Base-by-base conservation (phyloP, 176 grass and related monocot genomes). In the Avena sativa region DNA sequence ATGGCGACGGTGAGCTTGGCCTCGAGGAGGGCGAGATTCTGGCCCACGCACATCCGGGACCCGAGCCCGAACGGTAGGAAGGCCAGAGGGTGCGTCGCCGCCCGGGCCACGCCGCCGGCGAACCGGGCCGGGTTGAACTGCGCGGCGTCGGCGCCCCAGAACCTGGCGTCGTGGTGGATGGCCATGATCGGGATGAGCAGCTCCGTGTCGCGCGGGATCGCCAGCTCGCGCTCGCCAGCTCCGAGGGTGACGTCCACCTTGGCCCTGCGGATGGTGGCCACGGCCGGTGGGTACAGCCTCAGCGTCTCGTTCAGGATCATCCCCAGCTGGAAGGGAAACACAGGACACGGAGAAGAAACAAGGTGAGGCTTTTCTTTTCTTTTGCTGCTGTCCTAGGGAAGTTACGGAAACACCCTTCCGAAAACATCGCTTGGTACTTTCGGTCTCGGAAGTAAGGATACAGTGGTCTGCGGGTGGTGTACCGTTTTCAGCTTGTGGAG, bases 401-500 rank as follows among this genome's bases (percentile, higher is more conserved):
- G 44, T 91, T 81, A 91, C 89, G 0, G 32, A 20, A 88, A 81
- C 76, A 17, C 77, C 88, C 84, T 43, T 43, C 40, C 40, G 40
- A 5, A 21, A 17, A 57, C 2, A 30, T 60, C 23, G 13, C 34
- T 13, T 52, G 44, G 67, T 34, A 21, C 63, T 70, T 70, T 50
- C 71, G 28, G 28, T 70, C 55, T 50, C 71, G 28, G 28, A 28
- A 28, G 28, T 28, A 28, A 46, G 12, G 20, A 71, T 1, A 71
- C 81, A 26, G 81, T 67, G 67, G 32, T 71, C n/a, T 14, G 40
- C 23, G 75, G n/a, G 21, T 73, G 70, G 67, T 1, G 62, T 93
- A 97, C 95, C 91, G 86, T 98, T 89, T 93, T 98, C 72, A 98
- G 88, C 83, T 86, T 90, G 79, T 89, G 74, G 86, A 98, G 93